Evolutionary conservation across 805 yeast genomes (phyloP), one percentile per base, ranked within the genome.

Genomic region (Candida nanaspora): DNA sequence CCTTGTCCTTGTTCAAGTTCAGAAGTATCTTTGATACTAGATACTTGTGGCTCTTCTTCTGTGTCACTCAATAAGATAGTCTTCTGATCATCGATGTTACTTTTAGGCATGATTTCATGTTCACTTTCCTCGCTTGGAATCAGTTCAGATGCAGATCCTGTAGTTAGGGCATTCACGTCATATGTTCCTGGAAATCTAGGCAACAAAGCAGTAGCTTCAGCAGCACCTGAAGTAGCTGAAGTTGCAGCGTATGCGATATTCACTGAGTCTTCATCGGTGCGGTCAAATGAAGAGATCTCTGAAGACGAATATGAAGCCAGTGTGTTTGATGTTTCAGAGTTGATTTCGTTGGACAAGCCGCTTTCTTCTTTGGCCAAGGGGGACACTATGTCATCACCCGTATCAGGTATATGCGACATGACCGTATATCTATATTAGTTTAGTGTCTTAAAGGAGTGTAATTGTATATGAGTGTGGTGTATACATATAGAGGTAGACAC

Each of bases 171-270:
- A 20, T 32, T 41, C 5, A 45, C 45, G 33, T 45, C 39, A 41
- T 66, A 54, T 0, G 74, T 65, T 2, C 70, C 78, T 1, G 74
- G 70, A 46, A 65, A 57, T 23, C 77, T 55, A 7, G 77, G 78
- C 15, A 69, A 47, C 13, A 56, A 47, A 3, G 53, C 57, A 2
- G 28, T 19, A 3, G 13, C 16, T 29, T 6, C 20, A 15, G 10
- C 19, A 29, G 7, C 9, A 29, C 16, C 19, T 29, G 8, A 4
- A 6, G 4, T 15, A 15, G 18, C n/a, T n/a, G n/a, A n/a, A n/a
- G n/a, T n/a, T n/a, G n/a, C n/a, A n/a, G n/a, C n/a, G n/a, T n/a
- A n/a, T n/a, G n/a, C n/a, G n/a, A n/a, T n/a, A n/a, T 15, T 15
- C 19, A 6, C 7, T 11, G n/a, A 8, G 13, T 32, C 34, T 32